A percentile compares a stretch with the other conserved stretches of the same genome.
Conservation (phyloP, 768 basidiomycete species). For the Melanogaster broomeanus region DNA sequence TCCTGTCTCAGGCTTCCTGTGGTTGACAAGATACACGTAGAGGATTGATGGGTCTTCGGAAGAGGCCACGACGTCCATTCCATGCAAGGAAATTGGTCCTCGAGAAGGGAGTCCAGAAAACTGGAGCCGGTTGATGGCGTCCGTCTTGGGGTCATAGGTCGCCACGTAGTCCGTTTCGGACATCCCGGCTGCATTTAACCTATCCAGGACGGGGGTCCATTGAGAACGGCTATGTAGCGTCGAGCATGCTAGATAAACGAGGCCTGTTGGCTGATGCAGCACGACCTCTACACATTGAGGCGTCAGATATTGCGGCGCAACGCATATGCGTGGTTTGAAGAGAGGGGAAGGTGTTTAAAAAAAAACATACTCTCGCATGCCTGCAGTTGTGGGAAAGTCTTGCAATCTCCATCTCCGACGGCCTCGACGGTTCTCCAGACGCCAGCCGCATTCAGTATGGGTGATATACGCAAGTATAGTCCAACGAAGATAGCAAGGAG, state of each 20-base stretch:
- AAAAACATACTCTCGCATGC: conserved; percentile 65
- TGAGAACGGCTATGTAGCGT: conserved; percentile 44
- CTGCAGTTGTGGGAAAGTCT: conserved; percentile 49
- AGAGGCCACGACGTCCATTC: conserved; percentile 69
- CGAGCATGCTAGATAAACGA: conserved; percentile 67
- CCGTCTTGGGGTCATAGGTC: conserved; percentile 52
- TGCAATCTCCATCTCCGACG: conserved; percentile 52
- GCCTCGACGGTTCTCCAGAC: conserved; percentile 45
- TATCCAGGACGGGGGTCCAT: conserved; percentile 52
- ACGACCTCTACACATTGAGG: conserved; percentile 46
- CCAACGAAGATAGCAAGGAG: conserved; percentile 43
- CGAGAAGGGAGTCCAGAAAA: conserved; percentile 38
- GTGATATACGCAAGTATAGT: conserved; percentile 51
- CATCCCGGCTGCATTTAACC: conserved; percentile 37
- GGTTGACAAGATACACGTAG: conserved; percentile 73
- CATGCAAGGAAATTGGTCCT: conserved; percentile 56
- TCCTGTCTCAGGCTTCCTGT: conserved; percentile 51
- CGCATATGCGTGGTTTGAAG: background rate
- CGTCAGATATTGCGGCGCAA: conserved; percentile 10
- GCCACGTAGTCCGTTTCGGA: conserved; percentile 57
- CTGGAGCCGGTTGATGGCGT: conserved; percentile 45
- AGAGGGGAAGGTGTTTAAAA: background rate
- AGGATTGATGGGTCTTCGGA: conserved; percentile 46
- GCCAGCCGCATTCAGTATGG: conserved; percentile 44
- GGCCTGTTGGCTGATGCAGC: conserved; percentile 56